These are phyloP conservation scores for Coprinopsis strossmayeri DNA, from an alignment of 768 basidiomycete genomes.

Conservation along the genomic window DNA sequence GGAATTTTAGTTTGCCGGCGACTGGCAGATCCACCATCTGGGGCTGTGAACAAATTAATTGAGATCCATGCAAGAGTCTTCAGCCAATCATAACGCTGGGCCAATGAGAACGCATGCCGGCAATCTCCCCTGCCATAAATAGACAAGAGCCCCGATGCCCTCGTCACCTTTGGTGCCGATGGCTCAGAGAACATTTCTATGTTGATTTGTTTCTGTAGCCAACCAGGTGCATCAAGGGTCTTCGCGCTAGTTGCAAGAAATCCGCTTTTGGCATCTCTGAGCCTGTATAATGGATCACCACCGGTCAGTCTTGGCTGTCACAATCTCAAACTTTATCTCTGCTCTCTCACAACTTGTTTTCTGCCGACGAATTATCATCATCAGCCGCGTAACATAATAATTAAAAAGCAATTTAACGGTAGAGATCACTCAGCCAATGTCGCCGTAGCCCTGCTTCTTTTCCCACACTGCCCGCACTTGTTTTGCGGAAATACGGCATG, in stretches of 20 bases:
- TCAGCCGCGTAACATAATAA: conserved; percentile 4
- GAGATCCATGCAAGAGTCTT: not conserved
- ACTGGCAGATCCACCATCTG: conserved; percentile 7
- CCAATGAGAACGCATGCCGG: not conserved
- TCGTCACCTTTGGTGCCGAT: not conserved
- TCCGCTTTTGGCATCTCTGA: conserved; percentile 4
- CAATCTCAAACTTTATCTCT: conserved; percentile 31
- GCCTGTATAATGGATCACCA: conserved; percentile 1
- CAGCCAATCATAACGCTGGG: conserved; percentile 1
- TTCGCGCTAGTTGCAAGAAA: conserved; percentile 12
- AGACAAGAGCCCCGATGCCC: not conserved
- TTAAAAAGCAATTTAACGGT: not conserved
- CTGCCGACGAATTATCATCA: conserved; percentile 3
- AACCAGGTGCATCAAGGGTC: conserved; percentile 27
- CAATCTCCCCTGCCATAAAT: conserved; percentile 7
- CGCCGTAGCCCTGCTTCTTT: not conserved
- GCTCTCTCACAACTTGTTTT: conserved; percentile 20
- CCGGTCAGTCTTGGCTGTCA: conserved; percentile 1
- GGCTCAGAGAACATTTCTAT: not conserved
- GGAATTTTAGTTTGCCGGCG: conserved; percentile 11
- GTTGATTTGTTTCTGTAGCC: not conserved
- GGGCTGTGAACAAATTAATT: conserved; percentile 7
- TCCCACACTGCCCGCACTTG: not conserved
- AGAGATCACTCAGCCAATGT: not conserved
- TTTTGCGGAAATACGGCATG: not conserved